phyloP scores from a whole-genome alignment of 2,329 filamentous ascomycete genomes.

The Alternaria rosae region DNA sequence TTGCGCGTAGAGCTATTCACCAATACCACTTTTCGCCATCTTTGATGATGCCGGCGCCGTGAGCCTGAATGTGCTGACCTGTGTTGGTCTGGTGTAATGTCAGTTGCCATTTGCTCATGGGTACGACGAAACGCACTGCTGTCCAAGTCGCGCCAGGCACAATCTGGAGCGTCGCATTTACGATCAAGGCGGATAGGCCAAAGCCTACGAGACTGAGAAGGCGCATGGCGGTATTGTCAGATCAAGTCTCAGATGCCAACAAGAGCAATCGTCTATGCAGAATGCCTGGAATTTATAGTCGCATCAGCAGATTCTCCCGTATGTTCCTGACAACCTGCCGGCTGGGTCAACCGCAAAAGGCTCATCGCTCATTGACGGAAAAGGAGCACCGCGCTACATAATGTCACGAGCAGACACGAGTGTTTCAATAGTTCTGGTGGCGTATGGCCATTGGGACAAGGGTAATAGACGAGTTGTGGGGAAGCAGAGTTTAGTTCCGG shows the following conservation, averaged over 20 bases:
- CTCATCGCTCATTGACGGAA: constrained; percentile 20
- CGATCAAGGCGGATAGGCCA: constrained; percentile 28
- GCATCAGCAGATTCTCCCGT: not conserved
- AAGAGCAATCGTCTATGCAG: not conserved
- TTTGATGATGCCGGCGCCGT: constrained; percentile 70
- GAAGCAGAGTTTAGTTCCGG: constrained; percentile 13
- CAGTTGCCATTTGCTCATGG: not conserved
- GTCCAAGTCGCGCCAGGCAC: constrained; percentile 52
- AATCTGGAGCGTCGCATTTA: constrained; percentile 46
- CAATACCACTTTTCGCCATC: constrained; percentile 67
- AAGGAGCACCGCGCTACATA: not conserved
- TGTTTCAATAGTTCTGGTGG: constrained; percentile 9
- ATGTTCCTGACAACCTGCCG: not conserved
- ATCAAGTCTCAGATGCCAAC: not conserved
- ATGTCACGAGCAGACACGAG: constrained; percentile 19
- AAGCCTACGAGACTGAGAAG: constrained; percentile 14
- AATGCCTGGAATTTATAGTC: not conserved
- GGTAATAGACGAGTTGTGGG: constrained; percentile 24
- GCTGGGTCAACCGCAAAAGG: not conserved
- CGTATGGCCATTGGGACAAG: constrained; percentile 17
- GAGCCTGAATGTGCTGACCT: constrained; percentile 69
- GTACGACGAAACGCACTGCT: constrained; percentile 28
- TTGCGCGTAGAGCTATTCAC: constrained; percentile 16
- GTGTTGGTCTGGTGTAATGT: constrained; percentile 44
- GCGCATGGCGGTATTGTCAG: constrained; percentile 28